Percentiles rank a stretch among this genome's conserved stretches.
phyloP scores from a whole-genome alignment of 768 basidiomycete species.

The Phlebiopsis flavidoalba region DNA sequence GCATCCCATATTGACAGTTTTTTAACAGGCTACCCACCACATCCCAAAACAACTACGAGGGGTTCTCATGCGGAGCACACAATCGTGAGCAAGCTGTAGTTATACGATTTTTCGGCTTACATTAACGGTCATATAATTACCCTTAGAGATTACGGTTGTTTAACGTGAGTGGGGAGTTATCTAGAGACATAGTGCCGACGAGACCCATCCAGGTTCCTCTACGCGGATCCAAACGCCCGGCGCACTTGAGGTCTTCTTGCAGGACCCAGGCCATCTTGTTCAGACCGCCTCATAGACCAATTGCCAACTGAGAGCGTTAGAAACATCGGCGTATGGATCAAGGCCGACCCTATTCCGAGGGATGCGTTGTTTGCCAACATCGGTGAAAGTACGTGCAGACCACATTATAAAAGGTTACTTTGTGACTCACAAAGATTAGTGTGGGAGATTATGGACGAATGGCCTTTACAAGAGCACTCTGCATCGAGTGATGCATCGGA shows the following conservation, averaged over 20 bases:
- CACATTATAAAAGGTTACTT: background rate
- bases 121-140: background rate
- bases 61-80: constrained; percentile 88
- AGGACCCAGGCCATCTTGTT: constrained; percentile 30
- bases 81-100: constrained; percentile 49
- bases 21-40: constrained; percentile 72
- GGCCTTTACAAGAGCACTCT: constrained; percentile 85
- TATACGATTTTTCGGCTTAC: background rate
- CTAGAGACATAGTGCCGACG: background rate
- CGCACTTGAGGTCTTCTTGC: constrained; percentile 79
- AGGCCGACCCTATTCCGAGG: constrained; percentile 77
- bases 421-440: constrained; percentile 35
- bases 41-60: constrained; percentile 74
- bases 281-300: constrained; percentile 24
- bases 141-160: constrained; percentile 81
- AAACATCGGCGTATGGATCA: constrained; percentile 64
- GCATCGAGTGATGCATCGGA: constrained; percentile 82
- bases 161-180: constrained; percentile 47
- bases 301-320: constrained; percentile 48
- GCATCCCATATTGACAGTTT: background rate
- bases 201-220: constrained; percentile 59
- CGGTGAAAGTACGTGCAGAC: constrained; percentile 68
- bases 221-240: constrained; percentile 74
- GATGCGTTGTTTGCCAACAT: constrained; percentile 89
- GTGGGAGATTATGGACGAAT: constrained; percentile 91